phyloP scores from a whole-genome alignment of 2,329 filamentous ascomycete species.

The Fusarium mangiferae region DNA sequence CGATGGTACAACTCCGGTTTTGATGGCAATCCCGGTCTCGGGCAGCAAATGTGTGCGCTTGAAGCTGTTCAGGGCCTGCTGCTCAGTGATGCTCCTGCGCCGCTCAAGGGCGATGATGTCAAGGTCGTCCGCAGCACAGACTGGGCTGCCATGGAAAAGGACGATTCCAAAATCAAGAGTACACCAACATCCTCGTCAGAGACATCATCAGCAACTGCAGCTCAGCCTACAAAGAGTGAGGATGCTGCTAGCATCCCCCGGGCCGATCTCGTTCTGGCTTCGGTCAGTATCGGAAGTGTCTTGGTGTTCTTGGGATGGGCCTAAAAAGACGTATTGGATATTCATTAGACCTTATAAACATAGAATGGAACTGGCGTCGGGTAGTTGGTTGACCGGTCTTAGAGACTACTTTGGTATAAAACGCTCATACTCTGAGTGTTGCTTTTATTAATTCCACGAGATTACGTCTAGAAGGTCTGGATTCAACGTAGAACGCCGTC shows the following conservation, averaged over 20 bases:
- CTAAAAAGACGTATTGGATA: conserved; percentile 21
- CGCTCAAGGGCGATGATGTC: conserved; percentile 60
- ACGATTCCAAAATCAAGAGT: conserved; percentile 25
- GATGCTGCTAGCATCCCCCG: conserved; percentile 31
- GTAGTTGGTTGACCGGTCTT: conserved; percentile 14
- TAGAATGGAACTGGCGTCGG: conserved; percentile 31
- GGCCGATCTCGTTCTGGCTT: conserved; percentile 32
- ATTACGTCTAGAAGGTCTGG: conserved; percentile 40
- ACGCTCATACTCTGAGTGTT: conserved; percentile 28
- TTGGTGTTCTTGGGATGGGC: conserved; percentile 33
- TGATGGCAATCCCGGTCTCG: conserved; percentile 66
- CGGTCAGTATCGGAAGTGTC: conserved; percentile 35
- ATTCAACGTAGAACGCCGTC: conserved; percentile 38
- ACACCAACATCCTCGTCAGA: conserved; percentile 18
- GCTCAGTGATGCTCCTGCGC: conserved; percentile 54
- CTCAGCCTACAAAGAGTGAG: conserved; percentile 30
- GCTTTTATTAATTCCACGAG: conserved; percentile 42
- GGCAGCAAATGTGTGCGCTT: conserved; percentile 73
- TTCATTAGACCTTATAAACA: conserved; percentile 31
- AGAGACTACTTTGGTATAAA: conserved; percentile 25
- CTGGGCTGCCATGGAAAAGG: conserved; percentile 29
- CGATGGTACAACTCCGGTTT: conserved; percentile 70
- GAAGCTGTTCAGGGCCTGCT: conserved; percentile 71
- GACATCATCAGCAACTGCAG: conserved; percentile 10
- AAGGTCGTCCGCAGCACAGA: conserved; percentile 52